Evolutionary conservation across 805 yeast genomes (phyloP).

Genomic region (Myxozyma lipomycoides): DNA sequence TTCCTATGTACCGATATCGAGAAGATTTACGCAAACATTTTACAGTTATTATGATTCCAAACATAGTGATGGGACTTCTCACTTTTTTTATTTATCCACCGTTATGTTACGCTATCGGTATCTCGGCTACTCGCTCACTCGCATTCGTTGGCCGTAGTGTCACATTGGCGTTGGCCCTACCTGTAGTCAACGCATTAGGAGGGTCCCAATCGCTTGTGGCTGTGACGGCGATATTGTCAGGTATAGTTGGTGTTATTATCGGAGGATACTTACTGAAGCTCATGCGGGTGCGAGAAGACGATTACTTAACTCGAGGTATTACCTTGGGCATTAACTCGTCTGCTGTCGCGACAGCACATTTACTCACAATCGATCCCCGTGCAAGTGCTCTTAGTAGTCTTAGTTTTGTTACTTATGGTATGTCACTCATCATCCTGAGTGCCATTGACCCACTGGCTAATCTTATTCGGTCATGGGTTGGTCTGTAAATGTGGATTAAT

Average conservation of each 20-base stretch:
- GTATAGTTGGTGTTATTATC: conserved; percentile 67
- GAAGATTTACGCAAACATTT: conserved; percentile 58
- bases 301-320: conserved; percentile 71
- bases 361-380: conserved; percentile 64
- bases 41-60: conserved; percentile 56
- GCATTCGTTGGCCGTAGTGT: conserved; percentile 79
- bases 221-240: conserved; percentile 71
- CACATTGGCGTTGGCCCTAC: conserved; percentile 75
- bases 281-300: conserved; percentile 54
- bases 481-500: conserved; percentile 35
- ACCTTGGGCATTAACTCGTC: conserved; percentile 76
- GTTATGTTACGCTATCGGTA: conserved; percentile 60
- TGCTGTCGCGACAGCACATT: conserved; percentile 77
- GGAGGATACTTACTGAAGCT: conserved; percentile 52
- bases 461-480: conserved; percentile 48
- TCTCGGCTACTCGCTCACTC: conserved; percentile 55
- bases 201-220: conserved; percentile 74
- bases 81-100: conserved; percentile 70
- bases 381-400: conserved; percentile 77
- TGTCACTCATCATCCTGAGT: conserved; percentile 64
- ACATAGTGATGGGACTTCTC: conserved; percentile 51
- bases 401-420: conserved; percentile 68
- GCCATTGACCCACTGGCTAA: conserved; percentile 55
- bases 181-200: conserved; percentile 59
- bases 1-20: conserved; percentile 75